These are phyloP conservation scores for Zostera marina DNA, from an alignment of 116 monocot species.

Conservation along the genomic window DNA sequence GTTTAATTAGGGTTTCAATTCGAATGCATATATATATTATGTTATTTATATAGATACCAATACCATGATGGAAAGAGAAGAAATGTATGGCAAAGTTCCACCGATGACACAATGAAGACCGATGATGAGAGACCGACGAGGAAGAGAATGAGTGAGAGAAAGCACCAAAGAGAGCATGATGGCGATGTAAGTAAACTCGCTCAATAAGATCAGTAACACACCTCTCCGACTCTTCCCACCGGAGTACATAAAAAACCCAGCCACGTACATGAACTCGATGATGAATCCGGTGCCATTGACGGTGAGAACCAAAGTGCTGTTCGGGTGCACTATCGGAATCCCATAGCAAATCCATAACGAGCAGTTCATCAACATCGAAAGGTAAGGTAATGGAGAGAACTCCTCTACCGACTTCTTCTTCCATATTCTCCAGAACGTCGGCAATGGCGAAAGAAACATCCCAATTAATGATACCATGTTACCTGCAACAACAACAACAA, in stretches of 20 bases:
- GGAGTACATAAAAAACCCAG: slow-evolving; percentile 47
- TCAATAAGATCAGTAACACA: background rate
- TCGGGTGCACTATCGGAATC: slow-evolving; percentile 47
- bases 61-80: slow-evolving; percentile 39
- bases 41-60: background rate
- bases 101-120: slow-evolving; percentile 33
- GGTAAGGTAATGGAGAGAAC: slow-evolving; percentile 54
- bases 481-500: background rate
- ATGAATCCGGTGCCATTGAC: slow-evolving; percentile 45
- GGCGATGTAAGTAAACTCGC: background rate
- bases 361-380: slow-evolving; percentile 60
- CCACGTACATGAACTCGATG: slow-evolving; percentile 44
- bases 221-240: slow-evolving; percentile 1
- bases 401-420: slow-evolving; percentile 56
- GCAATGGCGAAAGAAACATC: background rate
- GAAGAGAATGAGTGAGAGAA: background rate
- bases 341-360: slow-evolving; percentile 68
- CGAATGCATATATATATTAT: background rate
- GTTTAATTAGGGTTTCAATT: background rate
- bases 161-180: background rate
- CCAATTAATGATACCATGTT: background rate
- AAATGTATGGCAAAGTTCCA: slow-evolving; percentile 29
- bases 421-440: slow-evolving; percentile 42
- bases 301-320: slow-evolving; percentile 55
- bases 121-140: slow-evolving; percentile 17